Percentiles rank a stretch among this genome's conserved stretches.
These are phyloP conservation scores for Clarireedia hainanense DNA, from an alignment of 2,329 filamentous ascomycete genomes.

Conservation along the genomic window DNA sequence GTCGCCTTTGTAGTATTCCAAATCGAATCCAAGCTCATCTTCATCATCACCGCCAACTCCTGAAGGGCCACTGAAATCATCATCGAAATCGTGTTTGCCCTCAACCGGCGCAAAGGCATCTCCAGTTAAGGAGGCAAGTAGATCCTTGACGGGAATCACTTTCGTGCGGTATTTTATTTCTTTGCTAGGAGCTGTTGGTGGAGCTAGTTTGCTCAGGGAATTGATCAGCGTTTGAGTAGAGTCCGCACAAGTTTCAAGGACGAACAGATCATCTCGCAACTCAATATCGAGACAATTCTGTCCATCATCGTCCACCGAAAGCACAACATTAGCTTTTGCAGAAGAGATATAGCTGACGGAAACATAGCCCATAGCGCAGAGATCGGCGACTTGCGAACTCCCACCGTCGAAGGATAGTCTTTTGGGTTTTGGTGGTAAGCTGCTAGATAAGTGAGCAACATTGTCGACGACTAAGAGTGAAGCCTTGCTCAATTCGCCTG, in stretches of 20 bases:
- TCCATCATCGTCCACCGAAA: constrained; percentile 46
- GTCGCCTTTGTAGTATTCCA: constrained; percentile 41
- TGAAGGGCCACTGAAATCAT: constrained; percentile 48
- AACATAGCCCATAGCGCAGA: constrained; percentile 67
- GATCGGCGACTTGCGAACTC: constrained; percentile 42
- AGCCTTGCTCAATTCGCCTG: constrained; percentile 67
- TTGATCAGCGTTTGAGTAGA: constrained; percentile 88
- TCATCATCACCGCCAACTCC: constrained; percentile 37
- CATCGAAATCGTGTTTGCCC: constrained; percentile 55
- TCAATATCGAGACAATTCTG: constrained; percentile 70
- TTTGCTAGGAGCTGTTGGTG: constrained; percentile 69
- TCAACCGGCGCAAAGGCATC: constrained; percentile 65
- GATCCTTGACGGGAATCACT: constrained; percentile 75
- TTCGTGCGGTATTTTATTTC: constrained; percentile 82
- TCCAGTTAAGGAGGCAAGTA: constrained; percentile 83
- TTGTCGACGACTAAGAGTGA: constrained; percentile 81
- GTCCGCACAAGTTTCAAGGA: constrained; percentile 92
- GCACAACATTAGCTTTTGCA: constrained; percentile 59
- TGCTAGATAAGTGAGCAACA: constrained; percentile 36
- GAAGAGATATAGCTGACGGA: constrained; percentile 82
- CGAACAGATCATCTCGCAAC: constrained; percentile 74
- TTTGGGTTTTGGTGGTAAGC: constrained; percentile 10
- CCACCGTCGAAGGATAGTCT: constrained; percentile 28
- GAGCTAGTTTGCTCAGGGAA: constrained; percentile 70
- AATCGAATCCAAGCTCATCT: constrained; percentile 33